These are phyloP conservation scores for Fusarium poae DNA, from an alignment of 2,329 filamentous ascomycete genomes.

Conservation along the genomic window DNA sequence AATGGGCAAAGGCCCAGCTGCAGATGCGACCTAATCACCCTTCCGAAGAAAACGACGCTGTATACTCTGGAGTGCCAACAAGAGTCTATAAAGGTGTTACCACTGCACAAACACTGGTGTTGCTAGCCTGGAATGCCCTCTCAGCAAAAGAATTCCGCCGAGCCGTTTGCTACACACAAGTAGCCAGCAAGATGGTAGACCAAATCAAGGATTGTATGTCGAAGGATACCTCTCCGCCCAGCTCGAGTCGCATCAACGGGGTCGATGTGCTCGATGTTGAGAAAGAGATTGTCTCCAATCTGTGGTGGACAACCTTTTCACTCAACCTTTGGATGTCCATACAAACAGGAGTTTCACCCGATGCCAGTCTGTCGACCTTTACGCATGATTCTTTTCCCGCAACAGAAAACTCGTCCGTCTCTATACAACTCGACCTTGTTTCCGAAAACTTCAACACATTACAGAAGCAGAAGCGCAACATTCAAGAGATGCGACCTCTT, in stretches of 20 bases:
- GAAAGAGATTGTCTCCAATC: constrained; percentile 55
- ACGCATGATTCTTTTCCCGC: constrained; percentile 50
- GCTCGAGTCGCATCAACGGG: constrained; percentile 57
- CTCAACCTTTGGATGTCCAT: constrained; percentile 56
- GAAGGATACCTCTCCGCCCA: constrained; percentile 45
- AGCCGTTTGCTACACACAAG: constrained; percentile 53
- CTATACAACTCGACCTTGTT: constrained; percentile 53
- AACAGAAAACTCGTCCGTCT: constrained; percentile 49
- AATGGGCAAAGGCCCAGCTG: constrained; percentile 54
- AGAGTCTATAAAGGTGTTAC: constrained; percentile 52
- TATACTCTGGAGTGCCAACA: constrained; percentile 50
- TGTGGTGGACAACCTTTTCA: constrained; percentile 57
- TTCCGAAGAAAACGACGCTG: constrained; percentile 37
- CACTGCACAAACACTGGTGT: constrained; percentile 53
- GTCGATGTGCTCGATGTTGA: constrained; percentile 58
- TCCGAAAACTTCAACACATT: constrained; percentile 56
- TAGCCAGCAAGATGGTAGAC: constrained; percentile 51
- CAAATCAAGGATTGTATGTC: constrained; percentile 53
- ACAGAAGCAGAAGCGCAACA: constrained; percentile 53
- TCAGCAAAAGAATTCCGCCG: constrained; percentile 51
- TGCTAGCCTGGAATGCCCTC: constrained; percentile 56
- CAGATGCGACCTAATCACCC: constrained; percentile 44
- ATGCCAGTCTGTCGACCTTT: constrained; percentile 42
- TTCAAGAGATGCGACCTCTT: constrained; percentile 54
- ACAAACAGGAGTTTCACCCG: constrained; percentile 52